phyloP scores from a whole-genome alignment of 2,329 filamentous ascomycete species.

The Penicillium brevicompactum region DNA sequence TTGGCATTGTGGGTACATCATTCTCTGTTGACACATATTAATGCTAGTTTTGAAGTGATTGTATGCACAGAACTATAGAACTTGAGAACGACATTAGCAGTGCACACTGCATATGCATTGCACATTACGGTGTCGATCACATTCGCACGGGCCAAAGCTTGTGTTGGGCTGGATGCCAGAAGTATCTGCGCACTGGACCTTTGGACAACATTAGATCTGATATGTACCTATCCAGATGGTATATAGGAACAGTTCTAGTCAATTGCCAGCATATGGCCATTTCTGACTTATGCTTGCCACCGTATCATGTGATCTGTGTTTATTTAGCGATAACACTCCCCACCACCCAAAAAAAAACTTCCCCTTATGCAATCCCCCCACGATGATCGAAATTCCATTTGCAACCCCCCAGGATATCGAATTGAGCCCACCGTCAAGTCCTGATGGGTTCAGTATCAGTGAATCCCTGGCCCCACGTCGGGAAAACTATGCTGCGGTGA shows the following conservation, averaged over 20 bases:
- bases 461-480: constrained; percentile 60
- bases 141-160: constrained; percentile 8
- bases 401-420: background rate
- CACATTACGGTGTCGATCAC: background rate
- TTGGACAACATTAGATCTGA: background rate
- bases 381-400: constrained; percentile 15
- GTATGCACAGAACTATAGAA: too few relatives aligned
- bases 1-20: background rate
- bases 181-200: background rate
- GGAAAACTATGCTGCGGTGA: constrained; percentile 53
- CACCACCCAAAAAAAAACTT: constrained; percentile 7
- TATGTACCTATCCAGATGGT: background rate
- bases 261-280: too few relatives aligned
- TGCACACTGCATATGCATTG: background rate
- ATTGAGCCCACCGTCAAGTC: constrained; percentile 23
- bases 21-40: too few relatives aligned
- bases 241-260: too few relatives aligned
- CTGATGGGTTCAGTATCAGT: constrained; percentile 48
- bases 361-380: background rate
- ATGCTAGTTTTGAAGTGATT: too few relatives aligned
- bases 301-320: constrained; percentile 8
- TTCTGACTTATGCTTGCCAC: background rate
- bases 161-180: background rate
- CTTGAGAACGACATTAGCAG: too few relatives aligned
- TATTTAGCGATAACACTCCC: constrained; percentile 3